A percentile compares a stretch with the other conserved stretches of the same genome.
Conservation (phyloP, 1,139 yeast genomes). For the Groenewaldozyma auringiensis region DNA sequence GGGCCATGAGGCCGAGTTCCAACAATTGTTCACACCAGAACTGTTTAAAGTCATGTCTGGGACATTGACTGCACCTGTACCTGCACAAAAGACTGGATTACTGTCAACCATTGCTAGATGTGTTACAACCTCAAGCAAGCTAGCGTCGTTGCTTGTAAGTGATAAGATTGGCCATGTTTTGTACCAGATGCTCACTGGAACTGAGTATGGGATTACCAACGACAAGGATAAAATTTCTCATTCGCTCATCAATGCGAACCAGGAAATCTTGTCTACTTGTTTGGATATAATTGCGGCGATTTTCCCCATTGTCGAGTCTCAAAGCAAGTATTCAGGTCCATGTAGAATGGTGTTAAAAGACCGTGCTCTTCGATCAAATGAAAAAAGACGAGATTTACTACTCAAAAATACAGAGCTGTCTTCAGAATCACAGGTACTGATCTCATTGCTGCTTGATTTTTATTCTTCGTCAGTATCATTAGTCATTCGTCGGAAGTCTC, state of each 20-base stretch:
- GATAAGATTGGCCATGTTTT: slow-evolving; percentile 26
- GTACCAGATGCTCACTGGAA: slow-evolving; percentile 30
- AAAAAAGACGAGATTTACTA: slow-evolving; percentile 7
- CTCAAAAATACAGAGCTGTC: slow-evolving; percentile 14
- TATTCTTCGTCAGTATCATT: slow-evolving; percentile 72
- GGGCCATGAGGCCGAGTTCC: slow-evolving; percentile 37
- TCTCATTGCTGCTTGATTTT: slow-evolving; percentile 57
- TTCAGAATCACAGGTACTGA: slow-evolving; percentile 20
- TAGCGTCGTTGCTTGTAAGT: slow-evolving; percentile 23
- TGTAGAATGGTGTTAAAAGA: slow-evolving; percentile 15
- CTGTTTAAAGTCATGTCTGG: slow-evolving; percentile 20
- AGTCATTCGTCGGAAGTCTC: slow-evolving; percentile 52
- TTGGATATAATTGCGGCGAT: slow-evolving; percentile 51
- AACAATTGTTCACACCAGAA: slow-evolving; percentile 35
- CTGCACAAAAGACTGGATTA: slow-evolving; percentile 21
- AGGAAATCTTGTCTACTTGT: slow-evolving; percentile 51
- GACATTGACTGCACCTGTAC: slow-evolving; percentile 15
- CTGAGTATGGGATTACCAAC: slow-evolving; percentile 19
- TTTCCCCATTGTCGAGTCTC: slow-evolving; percentile 30
- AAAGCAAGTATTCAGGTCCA: slow-evolving; percentile 24
- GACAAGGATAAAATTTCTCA: slow-evolving; percentile 43
- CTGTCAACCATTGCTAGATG: slow-evolving; percentile 38
- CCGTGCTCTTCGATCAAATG: background rate
- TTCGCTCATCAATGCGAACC: slow-evolving; percentile 68
- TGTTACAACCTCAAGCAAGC: slow-evolving; percentile 32